Conservation (phyloP, 108 stramenopile genomes). For the Cyclotella sp. region DNA sequence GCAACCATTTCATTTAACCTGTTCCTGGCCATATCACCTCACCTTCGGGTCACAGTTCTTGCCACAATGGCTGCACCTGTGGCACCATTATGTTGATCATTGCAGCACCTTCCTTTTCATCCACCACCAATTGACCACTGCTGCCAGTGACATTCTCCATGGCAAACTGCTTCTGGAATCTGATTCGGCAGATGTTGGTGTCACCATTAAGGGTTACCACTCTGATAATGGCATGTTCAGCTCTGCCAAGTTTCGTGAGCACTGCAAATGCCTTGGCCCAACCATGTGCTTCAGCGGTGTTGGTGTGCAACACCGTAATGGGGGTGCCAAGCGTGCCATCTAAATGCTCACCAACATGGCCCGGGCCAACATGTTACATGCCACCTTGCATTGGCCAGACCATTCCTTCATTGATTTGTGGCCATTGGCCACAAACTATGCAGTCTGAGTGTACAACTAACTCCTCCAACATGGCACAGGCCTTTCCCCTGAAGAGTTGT, state of each 20-base stretch:
- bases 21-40: slow-evolving; percentile 52
- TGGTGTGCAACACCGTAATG: slow-evolving; percentile 56
- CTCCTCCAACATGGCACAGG: slow-evolving; percentile 33
- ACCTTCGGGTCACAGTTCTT: neutral
- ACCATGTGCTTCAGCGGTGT: slow-evolving; percentile 47
- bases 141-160: slow-evolving; percentile 33
- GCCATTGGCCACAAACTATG: slow-evolving; percentile 50
- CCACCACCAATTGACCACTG: neutral
- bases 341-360: too few relatives aligned
- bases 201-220: too few relatives aligned
- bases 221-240: slow-evolving; percentile 20
- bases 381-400: too few relatives aligned
- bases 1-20: too few relatives aligned
- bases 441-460: slow-evolving; percentile 25
- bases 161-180: too few relatives aligned
- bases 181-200: too few relatives aligned
- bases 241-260: neutral
- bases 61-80: neutral
- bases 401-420: too few relatives aligned
- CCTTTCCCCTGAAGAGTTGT: too few relatives aligned
- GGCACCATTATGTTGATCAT: slow-evolving; percentile 1
- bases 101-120: too few relatives aligned
- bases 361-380: too few relatives aligned
- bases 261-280: slow-evolving; percentile 1
- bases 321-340: too few relatives aligned